These are phyloP conservation scores for Caloboletus firmus DNA, from an alignment of 1,284 basidiomycete genomes.

Conservation along the genomic window DNA sequence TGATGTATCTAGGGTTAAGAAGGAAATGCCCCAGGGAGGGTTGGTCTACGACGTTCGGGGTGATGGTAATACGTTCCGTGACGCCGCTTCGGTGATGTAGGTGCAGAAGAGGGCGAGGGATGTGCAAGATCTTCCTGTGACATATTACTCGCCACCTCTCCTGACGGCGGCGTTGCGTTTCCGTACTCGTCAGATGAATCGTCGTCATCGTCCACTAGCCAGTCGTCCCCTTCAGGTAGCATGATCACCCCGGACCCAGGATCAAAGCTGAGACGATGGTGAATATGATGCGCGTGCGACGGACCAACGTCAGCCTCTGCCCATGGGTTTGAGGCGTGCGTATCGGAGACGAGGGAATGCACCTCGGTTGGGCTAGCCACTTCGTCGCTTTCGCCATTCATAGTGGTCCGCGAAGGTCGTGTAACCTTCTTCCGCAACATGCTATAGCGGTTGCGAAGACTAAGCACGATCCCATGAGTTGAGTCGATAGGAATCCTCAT, in stretches of 20 bases:
- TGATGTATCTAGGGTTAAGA: conserved; percentile 9
- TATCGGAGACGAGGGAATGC: conserved; percentile 15
- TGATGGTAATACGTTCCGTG: conserved; percentile 35
- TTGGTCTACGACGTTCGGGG: conserved; percentile 31
- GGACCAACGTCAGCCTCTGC: conserved; percentile 37
- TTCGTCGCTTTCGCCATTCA: conserved; percentile 15
- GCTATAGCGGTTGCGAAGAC: conserved; percentile 67
- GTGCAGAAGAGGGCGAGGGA: conserved; percentile 2
- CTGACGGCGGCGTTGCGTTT: conserved; percentile 20
- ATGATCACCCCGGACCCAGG: conserved; percentile 81
- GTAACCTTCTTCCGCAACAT: conserved; percentile 40
- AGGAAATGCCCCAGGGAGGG: conserved; percentile 31
- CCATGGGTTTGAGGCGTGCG: conserved; percentile 52
- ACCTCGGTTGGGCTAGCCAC: conserved; percentile 6
- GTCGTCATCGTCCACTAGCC: conserved; percentile 51
- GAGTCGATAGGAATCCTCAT: conserved; percentile 39
- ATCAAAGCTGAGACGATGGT: conserved; percentile 73
- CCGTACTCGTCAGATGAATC: conserved; percentile 35
- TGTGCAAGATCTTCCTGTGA: conserved; percentile 29
- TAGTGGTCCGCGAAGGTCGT: conserved; percentile 15
- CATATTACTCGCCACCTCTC: conserved; percentile 12
- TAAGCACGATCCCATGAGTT: conserved; percentile 71
- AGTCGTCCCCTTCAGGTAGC: conserved; percentile 74
- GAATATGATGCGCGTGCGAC: conserved; percentile 33
- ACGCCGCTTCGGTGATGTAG: conserved; percentile 33